Percentiles rank a stretch among this genome's conserved stretches.
phyloP scores from a whole-genome alignment of 176 grass and related monocot species.

The Bothriochloa decipiens region DNA sequence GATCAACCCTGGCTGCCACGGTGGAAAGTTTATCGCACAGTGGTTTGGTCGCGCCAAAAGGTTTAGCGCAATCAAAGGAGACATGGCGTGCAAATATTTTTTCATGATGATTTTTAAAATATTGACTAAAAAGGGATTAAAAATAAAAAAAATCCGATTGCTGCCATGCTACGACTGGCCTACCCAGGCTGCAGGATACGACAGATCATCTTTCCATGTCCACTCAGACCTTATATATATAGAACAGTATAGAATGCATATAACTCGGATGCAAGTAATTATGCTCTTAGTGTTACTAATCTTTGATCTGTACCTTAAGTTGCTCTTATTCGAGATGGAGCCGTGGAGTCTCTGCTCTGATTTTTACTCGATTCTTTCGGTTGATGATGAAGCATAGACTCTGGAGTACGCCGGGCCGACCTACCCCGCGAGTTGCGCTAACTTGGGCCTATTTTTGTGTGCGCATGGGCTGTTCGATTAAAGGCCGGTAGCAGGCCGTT shows the following conservation, averaged over 20 bases:
- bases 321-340: neutral
- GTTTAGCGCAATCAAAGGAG: too few relatives aligned
- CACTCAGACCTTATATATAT: neutral
- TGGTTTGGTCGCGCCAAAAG: too few relatives aligned
- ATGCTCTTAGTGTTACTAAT: neutral
- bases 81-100: too few relatives aligned
- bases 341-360: too few relatives aligned
- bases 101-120: too few relatives aligned
- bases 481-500: neutral
- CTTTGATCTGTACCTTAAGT: neutral
- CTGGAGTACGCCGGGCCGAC: neutral
- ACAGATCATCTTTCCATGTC: constrained; percentile 1
- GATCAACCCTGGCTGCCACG: too few relatives aligned
- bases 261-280: neutral
- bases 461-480: neutral
- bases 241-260: constrained; percentile 22
- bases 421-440: too few relatives aligned
- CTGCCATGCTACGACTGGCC: too few relatives aligned
- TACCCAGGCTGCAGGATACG: too few relatives aligned
- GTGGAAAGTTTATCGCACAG: too few relatives aligned
- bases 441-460: neutral
- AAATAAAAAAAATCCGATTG: too few relatives aligned
- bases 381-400: neutral
- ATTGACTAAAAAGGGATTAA: too few relatives aligned
- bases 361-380: neutral